Evolutionary conservation across 257 asterid genomes (phyloP), one percentile per base, ranked within the genome.

Genomic region (Echium plantagineum): DNA sequence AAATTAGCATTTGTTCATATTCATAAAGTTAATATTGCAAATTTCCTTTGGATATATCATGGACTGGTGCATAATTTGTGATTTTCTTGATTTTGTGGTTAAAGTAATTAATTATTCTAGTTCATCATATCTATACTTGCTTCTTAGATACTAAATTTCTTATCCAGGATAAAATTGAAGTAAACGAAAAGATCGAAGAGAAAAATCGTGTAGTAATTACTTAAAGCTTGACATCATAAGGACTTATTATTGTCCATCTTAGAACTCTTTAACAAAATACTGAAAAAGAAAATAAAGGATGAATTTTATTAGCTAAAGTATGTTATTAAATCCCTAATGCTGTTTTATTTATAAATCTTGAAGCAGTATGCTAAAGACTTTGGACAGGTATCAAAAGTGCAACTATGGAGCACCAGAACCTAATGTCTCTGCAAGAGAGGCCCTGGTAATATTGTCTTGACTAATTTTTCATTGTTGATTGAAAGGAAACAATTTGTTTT

Each of bases 381-480:
- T 93, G 75, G 99, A 93, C 52, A 89, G 97, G 90, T 93, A 93
- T 71, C 99, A 93, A 62, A 93, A 89, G 71, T 81, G 96, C 87
- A 93, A 86, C 90, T 93, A 93, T 62, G 98, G 94, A 82, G 94
- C 94, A 35, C 98, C 98, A 10, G 98, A 93, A 68, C 70, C 97
- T 2, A 83, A 87, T 72, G 76, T 83, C 42, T 89, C 97, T 67
- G 60, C 94, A 42, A 83, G 95, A 72, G 98, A 88, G 73, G 98
- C 98, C 47, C 79, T 93, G 95, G 98, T 93, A 87, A 51, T 31
- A 56, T 9, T 66, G 63, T 47, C 46, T 67, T 58, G 6, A 17
- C 15, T 12, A 21, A 12, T 68, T 46, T n/a, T n/a, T n/a, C n/a
- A n/a, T n/a, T n/a, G n/a, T n/a, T n/a, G n/a, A n/a, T n/a, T n/a